These are phyloP conservation scores for Saturnispora ahearnii DNA, from an alignment of 805 yeast species.

Conservation along the genomic window DNA sequence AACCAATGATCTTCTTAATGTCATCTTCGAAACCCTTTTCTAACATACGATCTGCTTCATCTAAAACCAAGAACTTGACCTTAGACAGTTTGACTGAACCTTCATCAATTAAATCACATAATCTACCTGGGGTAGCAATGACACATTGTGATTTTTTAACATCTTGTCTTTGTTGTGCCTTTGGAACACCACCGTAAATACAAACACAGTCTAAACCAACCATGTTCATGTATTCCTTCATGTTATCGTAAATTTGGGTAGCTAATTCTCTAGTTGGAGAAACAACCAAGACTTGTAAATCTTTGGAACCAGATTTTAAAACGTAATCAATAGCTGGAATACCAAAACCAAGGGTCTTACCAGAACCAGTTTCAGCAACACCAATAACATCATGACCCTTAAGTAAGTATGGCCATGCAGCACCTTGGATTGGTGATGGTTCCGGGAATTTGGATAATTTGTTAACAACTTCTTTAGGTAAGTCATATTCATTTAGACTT, in stretches of 20 bases:
- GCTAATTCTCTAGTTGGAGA: slow-evolving; percentile 98
- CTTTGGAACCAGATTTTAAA: slow-evolving; percentile 34
- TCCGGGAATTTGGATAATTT: slow-evolving; percentile 65
- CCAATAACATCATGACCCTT: slow-evolving; percentile 80
- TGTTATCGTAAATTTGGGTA: slow-evolving; percentile 81
- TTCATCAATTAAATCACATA: slow-evolving; percentile 83
- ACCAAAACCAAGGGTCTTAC: slow-evolving; percentile 94
- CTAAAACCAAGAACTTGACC: slow-evolving; percentile 76
- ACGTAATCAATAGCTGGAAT: slow-evolving; percentile 88
- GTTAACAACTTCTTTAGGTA: slow-evolving; percentile 47
- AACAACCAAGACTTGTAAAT: slow-evolving; percentile 69
- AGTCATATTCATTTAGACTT: slow-evolving; percentile 36
- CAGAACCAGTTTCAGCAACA: slow-evolving; percentile 96
- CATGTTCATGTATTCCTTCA: slow-evolving; percentile 53
- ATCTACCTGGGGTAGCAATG: slow-evolving; percentile 97
- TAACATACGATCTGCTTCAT: slow-evolving; percentile 98
- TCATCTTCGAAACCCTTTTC: slow-evolving; percentile 98
- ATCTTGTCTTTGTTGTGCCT: slow-evolving; percentile 76
- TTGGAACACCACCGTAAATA: slow-evolving; percentile 95
- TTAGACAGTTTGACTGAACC: slow-evolving; percentile 63
- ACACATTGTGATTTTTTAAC: slow-evolving; percentile 65
- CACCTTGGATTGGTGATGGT: slow-evolving; percentile 89
- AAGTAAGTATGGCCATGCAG: slow-evolving; percentile 65
- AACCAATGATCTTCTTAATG: slow-evolving; percentile 66
- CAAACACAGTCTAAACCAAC: slow-evolving; percentile 67